These are phyloP conservation scores for Dactylorhiza incarnata DNA, from an alignment of 106 monocot species.

Conservation along the genomic window DNA sequence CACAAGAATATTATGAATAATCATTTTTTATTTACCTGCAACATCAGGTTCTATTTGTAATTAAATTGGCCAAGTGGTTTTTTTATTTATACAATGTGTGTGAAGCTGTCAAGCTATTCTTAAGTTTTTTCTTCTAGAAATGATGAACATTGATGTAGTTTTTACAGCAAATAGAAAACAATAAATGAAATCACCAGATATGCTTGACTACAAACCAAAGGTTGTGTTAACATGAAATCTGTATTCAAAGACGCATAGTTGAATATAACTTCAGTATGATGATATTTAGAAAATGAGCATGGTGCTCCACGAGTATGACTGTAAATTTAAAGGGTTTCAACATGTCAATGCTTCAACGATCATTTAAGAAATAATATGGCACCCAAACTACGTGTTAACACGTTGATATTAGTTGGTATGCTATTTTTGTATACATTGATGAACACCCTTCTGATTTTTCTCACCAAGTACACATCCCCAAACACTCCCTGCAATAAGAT, in stretches of 20 bases:
- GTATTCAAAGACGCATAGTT: neutral
- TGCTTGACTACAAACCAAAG: neutral
- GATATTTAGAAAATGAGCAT: neutral
- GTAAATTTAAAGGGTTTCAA: neutral
- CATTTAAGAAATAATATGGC: neutral
- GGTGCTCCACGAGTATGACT: too few relatives aligned
- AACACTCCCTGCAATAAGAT: neutral
- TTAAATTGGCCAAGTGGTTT: too few relatives aligned
- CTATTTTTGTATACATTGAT: neutral
- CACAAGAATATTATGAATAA: too few relatives aligned
- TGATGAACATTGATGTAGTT: neutral
- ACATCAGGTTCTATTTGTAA: too few relatives aligned
- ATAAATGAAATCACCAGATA: neutral
- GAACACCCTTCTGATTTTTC: neutral
- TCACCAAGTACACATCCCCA: neutral
- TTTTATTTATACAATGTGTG: too few relatives aligned
- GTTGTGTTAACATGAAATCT: neutral
- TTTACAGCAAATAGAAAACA: neutral
- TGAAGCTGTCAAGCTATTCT: neutral
- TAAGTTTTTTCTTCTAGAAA: neutral
- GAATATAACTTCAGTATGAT: too few relatives aligned
- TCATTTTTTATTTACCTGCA: too few relatives aligned
- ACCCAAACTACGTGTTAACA: neutral
- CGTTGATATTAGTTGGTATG: neutral
- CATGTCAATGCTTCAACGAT: neutral